phyloP scores from a whole-genome alignment of 768 basidiomycete species.

The Boletus sp. region DNA sequence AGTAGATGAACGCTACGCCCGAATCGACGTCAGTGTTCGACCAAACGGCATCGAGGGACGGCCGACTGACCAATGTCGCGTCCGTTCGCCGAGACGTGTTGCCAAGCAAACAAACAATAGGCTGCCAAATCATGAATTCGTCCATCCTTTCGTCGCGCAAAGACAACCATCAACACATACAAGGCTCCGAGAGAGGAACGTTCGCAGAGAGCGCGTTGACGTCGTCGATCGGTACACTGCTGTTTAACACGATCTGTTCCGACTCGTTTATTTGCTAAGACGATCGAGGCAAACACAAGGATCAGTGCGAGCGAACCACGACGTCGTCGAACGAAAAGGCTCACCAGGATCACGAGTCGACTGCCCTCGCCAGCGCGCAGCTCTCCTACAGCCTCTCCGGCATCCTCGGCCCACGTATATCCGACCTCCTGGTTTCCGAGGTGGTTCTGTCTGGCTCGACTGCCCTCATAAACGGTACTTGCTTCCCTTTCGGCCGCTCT shows the following conservation, averaged over 20 bases:
- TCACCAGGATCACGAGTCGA: conserved; percentile 64
- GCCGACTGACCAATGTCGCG: conserved; percentile 58
- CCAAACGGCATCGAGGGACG: neutral
- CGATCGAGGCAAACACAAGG: neutral
- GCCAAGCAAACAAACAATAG: conserved; percentile 71
- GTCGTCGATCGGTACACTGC: conserved; percentile 38
- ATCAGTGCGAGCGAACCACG: neutral
- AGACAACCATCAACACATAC: conserved; percentile 26
- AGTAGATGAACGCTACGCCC: conserved; percentile 82
- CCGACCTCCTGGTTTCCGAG: conserved; percentile 56
- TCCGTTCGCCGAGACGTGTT: conserved; percentile 41
- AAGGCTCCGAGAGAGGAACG: conserved; percentile 60
- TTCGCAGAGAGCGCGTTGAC: conserved; percentile 45
- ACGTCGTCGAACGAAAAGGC: conserved; percentile 14
- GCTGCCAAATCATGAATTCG: conserved; percentile 25
- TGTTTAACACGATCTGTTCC: conserved; percentile 57
- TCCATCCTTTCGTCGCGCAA: neutral
- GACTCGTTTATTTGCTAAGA: conserved; percentile 65
- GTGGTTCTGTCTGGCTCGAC: conserved; percentile 52
- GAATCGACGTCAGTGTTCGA: conserved; percentile 3
- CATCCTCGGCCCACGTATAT: conserved; percentile 65
- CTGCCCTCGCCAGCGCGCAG: conserved; percentile 49
- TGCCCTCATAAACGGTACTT: conserved; percentile 55
- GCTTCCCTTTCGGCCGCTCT: conserved; percentile 70
- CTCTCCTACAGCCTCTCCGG: conserved; percentile 60